These are phyloP conservation scores for Geotrichum candidum DNA, from an alignment of 1,139 yeast species.

Conservation along the genomic window DNA sequence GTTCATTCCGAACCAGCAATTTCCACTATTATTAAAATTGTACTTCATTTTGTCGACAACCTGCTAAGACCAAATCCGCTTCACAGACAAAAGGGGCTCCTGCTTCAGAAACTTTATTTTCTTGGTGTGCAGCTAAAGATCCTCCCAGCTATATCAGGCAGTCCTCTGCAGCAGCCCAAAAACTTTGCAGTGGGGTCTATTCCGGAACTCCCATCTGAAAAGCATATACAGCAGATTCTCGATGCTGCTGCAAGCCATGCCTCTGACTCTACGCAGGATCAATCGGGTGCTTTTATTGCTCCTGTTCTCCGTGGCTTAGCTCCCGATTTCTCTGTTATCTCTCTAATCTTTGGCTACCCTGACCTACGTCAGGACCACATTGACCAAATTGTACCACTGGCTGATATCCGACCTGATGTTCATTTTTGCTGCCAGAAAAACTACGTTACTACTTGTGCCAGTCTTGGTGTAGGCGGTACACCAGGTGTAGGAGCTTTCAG, in stretches of 20 bases:
- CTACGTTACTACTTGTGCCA: conserved; percentile 45
- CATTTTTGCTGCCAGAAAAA: conserved; percentile 71
- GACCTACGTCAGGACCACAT: conserved; percentile 25
- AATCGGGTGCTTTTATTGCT: conserved; percentile 86
- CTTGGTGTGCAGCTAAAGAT: conserved; percentile 29
- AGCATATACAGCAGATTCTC: conserved; percentile 44
- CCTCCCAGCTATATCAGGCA: neutral
- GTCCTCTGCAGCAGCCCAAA: conserved; percentile 27
- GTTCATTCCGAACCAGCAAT: conserved; percentile 38
- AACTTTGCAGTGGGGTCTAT: conserved; percentile 39
- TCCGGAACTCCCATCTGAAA: conserved; percentile 45
- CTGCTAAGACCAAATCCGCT: conserved; percentile 57
- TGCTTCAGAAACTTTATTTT: conserved; percentile 45
- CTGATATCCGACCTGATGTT: conserved; percentile 41
- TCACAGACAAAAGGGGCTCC: conserved; percentile 54
- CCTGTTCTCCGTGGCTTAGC: conserved; percentile 78
- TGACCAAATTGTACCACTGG: neutral
- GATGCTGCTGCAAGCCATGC: conserved; percentile 38
- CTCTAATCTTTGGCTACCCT: conserved; percentile 82
- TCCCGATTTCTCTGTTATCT: conserved; percentile 49
- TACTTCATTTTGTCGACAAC: conserved; percentile 65
- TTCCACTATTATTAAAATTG: conserved; percentile 53
- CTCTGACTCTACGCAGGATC: conserved; percentile 47
- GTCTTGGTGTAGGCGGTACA: neutral
- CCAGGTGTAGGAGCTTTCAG: conserved; percentile 40